Evolutionary conservation across 192 early-diverging fungal genomes (phyloP).

Genomic region (Linnemannia exigua): DNA sequence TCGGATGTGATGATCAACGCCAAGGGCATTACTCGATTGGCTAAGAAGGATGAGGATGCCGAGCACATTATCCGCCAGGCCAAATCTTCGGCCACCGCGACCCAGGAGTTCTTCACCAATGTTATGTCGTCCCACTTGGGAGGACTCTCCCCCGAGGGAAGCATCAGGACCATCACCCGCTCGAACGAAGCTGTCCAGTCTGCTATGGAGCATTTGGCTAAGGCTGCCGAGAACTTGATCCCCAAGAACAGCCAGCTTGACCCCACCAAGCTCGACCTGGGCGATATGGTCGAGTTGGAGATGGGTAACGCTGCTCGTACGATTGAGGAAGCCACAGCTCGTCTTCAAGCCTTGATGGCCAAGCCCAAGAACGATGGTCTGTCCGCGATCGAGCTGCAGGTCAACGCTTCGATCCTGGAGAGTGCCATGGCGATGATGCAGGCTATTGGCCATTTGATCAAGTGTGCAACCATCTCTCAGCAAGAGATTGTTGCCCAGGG

Average conservation of each 20-base stretch:
- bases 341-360: constrained; percentile 84
- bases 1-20: constrained; percentile 87
- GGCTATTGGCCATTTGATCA: constrained; percentile 94
- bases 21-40: constrained; percentile 91
- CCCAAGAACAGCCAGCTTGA: constrained; percentile 65
- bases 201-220: constrained; percentile 78
- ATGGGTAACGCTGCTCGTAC: constrained; percentile 93
- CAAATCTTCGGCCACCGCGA: constrained; percentile 73
- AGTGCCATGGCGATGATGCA: constrained; percentile 94
- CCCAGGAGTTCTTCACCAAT: constrained; percentile 88
- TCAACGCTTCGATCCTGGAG: constrained; percentile 92
- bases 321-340: constrained; percentile 91
- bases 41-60: constrained; percentile 80
- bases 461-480: constrained; percentile 94
- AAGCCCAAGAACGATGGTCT: constrained; percentile 80
- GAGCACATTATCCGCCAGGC: constrained; percentile 84
- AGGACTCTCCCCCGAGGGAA: constrained; percentile 70
- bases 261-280: constrained; percentile 78
- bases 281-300: constrained; percentile 92
- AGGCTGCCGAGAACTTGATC: constrained; percentile 83
- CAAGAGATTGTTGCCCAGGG: constrained; percentile 98
- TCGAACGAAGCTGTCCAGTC: constrained; percentile 84
- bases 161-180: constrained; percentile 81
- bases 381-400: constrained; percentile 84
- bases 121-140: constrained; percentile 85